Base-by-base conservation (phyloP, 495 filamentous ascomycete genomes). In the Podospora pseudoanserina region DNA sequence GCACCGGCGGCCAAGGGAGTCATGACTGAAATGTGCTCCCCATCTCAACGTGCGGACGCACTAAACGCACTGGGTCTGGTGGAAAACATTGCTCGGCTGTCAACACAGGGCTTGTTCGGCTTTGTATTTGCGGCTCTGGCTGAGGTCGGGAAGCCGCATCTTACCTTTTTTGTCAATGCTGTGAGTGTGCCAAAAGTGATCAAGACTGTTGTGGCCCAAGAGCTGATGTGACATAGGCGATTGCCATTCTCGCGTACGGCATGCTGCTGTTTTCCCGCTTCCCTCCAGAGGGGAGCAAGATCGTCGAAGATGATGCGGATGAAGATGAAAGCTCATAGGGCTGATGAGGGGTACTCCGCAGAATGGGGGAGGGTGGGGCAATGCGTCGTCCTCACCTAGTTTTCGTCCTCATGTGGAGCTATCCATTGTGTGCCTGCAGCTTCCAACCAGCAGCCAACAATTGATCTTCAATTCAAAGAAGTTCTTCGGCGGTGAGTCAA, bases 1-100 rank as follows among this genome's bases (percentile, higher is more conserved):
- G 85, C 84, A 0, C 79, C 85, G 2, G 84, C 85, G 0, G 83
- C 85, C 16, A 88, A 87, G 64, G 86, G 86, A 19, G 84, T 85
- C 34, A 85, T 88, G 76, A 80, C 85, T 18, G 82, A 85, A 56
- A 80, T 88, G 80, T 84, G 84, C 54, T 67, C 82, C 3, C 69
- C 80, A 2, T 74, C 74, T 5, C 75, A 83, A 64, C 78, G 85
- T 27, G 77, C 79, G 1, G 85, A 88, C 66, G 85, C 85, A 0
- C 75, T 88, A n/a, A 83, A 82, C 61, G 86, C 84, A 0, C 81
- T 88, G 26, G 85, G 82, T 0, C 74, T 88, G 26, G 79, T 87
- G 11, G 86, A 88, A 75, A 85, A 85, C 58, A 76, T 85, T 18
- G 86, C 82, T 18, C 73, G 81, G 44, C 73, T 88, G 13, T 64